Conservation (phyloP, 2,329 filamentous ascomycete genomes). For the Exophiala mesophila region DNA sequence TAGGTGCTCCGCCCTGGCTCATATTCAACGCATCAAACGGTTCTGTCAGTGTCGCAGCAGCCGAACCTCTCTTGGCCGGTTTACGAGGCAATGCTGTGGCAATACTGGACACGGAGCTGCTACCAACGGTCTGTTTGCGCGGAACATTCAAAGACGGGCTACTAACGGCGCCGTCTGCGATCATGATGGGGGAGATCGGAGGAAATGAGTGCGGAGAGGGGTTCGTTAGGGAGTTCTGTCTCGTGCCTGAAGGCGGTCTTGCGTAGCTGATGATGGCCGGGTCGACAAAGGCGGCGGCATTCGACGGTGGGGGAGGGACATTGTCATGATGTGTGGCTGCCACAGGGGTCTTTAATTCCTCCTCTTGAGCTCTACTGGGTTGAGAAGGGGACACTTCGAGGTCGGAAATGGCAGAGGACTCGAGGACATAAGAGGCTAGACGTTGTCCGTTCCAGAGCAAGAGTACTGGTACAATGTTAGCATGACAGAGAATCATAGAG, state of each 20-base stretch:
- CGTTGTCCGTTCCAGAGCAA: slow-evolving; percentile 49
- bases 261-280: slow-evolving; percentile 73
- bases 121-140: slow-evolving; percentile 10
- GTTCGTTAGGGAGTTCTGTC: slow-evolving; percentile 10
- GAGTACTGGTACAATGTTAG: too few species aligned
- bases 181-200: slow-evolving; percentile 30
- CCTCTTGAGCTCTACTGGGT: slow-evolving; percentile 18
- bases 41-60: slow-evolving; percentile 40
- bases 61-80: slow-evolving; percentile 27
- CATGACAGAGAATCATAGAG: too few species aligned
- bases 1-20: slow-evolving; percentile 21
- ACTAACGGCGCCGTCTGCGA: slow-evolving; percentile 28
- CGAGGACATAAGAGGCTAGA: slow-evolving; percentile 51
- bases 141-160: slow-evolving; percentile 16
- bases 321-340: slow-evolving; percentile 6
- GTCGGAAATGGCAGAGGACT: slow-evolving; percentile 55
- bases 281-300: slow-evolving; percentile 57
- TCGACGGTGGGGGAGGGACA: slow-evolving; percentile 2
- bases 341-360: slow-evolving; percentile 18
- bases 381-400: slow-evolving; percentile 47
- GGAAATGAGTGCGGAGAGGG: slow-evolving; percentile 17
- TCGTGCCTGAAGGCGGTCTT: slow-evolving; percentile 25
- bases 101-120: slow-evolving; percentile 26
- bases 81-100: slow-evolving; percentile 18
- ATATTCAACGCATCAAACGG: slow-evolving; percentile 41